Evolutionary conservation across 2,329 filamentous ascomycete genomes (phyloP), one percentile per base, ranked within the genome.

Genomic region (Diaporthe amygdali): DNA sequence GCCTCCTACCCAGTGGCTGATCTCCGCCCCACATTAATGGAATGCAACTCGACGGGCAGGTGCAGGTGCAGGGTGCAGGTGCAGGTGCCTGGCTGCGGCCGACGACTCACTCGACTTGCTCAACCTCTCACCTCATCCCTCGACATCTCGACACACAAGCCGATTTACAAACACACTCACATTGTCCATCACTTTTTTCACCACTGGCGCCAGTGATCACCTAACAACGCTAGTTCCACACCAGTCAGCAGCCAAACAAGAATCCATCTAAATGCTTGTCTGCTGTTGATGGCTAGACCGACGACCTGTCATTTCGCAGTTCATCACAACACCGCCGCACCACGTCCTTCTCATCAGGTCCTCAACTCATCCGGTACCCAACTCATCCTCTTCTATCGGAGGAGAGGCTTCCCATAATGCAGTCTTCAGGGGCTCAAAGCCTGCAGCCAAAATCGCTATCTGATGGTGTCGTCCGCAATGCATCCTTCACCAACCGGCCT

Each of bases 401-500:
- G 20, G 14, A 51, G 39, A 32, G 14, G 20, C 10, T 37, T 37
- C n/a, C 30, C 49, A 49, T 20, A 3, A 71, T 64, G 55, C 30
- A 32, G 41, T 7, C 22, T 34, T 39, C 54, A 12, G 27, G 46
- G 15, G 10, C 17, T 39, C 64, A 32, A 30, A 15, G 30, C 20
- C 7, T 30, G 25, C 27, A 41, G 30, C n/a, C 37, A 10, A 4
- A 49, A 56, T 30, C 55, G 54, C 59, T 74, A 25, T 67, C 75
- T 15, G 30, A 69, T 8, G 76, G 74, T 32, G 74, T 75, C 15
- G 59, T 76, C 30, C 74, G 76, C 52, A 76, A 75, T 41, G 81
- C 81, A 1, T 77, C 81, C 1, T 86, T 84, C 74, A 77, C 78
- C 17, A 75, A 74, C 8, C 78, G 79, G 5, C 76, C 83, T 0